phyloP scores from a whole-genome alignment of 2,329 filamentous ascomycete species.

The Neoarthrinium moseri region DNA sequence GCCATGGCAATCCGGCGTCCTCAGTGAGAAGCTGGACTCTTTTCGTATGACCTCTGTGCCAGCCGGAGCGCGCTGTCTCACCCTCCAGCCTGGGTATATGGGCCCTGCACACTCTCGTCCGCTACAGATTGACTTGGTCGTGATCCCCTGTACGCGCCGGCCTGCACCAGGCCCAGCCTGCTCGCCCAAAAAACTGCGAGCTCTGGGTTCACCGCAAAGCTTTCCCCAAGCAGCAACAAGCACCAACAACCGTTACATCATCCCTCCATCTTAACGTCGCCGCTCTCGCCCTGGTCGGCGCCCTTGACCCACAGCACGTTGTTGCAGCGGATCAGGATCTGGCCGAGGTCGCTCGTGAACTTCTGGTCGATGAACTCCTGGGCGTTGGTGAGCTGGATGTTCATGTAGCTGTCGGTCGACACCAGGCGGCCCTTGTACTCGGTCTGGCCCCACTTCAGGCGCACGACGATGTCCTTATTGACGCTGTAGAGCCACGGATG shows the following conservation, averaged over 20 bases:
- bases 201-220: no score
- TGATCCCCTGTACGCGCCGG: no score
- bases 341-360: conserved; percentile 79
- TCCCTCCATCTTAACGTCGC: conserved; percentile 59
- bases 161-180: no score
- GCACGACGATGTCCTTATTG: conserved; percentile 85
- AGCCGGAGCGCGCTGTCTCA: no score
- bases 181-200: no score
- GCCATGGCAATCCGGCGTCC: no score
- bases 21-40: neutral
- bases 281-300: conserved; percentile 49
- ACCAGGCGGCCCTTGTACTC: conserved; percentile 95
- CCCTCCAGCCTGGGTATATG: no score
- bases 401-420: conserved; percentile 98
- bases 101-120: no score
- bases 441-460: conserved; percentile 96
- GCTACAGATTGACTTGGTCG: no score
- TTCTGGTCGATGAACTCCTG: conserved; percentile 92
- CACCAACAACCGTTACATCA: no score
- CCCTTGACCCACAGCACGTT: conserved; percentile 92
- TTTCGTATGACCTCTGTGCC: neutral
- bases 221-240: no score
- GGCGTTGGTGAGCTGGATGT: conserved; percentile 86
- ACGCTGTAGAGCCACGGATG: conserved; percentile 53
- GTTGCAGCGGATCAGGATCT: conserved; percentile 95